Evolutionary conservation across 345 rosid species (phyloP), one percentile per base, ranked within the genome.

Genomic region (Boechera divaricarpa): DNA sequence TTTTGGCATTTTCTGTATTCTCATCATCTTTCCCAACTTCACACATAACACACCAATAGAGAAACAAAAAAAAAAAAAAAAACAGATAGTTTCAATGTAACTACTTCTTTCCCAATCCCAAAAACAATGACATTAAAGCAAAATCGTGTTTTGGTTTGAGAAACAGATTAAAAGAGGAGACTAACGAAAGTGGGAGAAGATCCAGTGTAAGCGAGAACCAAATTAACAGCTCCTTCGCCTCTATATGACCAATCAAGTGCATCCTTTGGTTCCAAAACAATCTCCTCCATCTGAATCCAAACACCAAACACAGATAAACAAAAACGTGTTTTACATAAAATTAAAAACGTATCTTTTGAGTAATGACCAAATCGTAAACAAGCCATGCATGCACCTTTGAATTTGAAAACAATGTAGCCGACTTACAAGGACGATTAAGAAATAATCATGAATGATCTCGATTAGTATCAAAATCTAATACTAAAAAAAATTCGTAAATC

Each of bases 221-320:
- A 69, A 86, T 95, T 95, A 29, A 86, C 98, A 72, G 96, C 99
- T 69, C 98, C 99, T 85, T 95, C 99, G 28, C 98, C 98, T 86
- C 85, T 86, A 84, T 95, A 92, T 6, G 70, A 76, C 98, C 98
- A 94, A 82, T 88, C 93, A 49, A 81, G 80, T 7, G 91, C 97
- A 81, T 92, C 97, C 12, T 81, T 82, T 33, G 66, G 68, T 76
- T 84, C 89, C 63, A 95, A 67, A 81, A 81, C 56, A 72, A 76
- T 68, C 54, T 87, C 93, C 96, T 87, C 95, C 98, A 88, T 88
- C 69, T 75, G 16, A 49, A 76, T 79, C 67, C 3, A 63, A 70
- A 26, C 80, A 63, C 51, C 29, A 74, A 47, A 44, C 66, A 57
- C 7, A 57, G 29, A 48, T 10, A 0, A 47, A 67, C 35, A 52